These are phyloP conservation scores for Echeveria elegans DNA, from an alignment of 164 flowering plant species.

Conservation along the genomic window DNA sequence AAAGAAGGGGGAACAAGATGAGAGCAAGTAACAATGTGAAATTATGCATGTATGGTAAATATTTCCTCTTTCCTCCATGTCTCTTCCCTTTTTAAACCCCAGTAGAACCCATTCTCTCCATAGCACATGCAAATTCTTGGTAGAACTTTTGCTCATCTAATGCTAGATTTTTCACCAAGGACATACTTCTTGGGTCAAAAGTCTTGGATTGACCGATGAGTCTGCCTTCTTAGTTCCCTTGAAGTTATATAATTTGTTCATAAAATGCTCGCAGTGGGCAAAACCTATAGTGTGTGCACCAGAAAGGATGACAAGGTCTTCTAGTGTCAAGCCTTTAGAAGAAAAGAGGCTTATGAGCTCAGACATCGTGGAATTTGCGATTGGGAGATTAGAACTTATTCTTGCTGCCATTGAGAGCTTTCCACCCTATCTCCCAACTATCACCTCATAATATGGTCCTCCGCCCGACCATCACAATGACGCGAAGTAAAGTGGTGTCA, in stretches of 20 bases:
- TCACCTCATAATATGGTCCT: slow-evolving; percentile 79
- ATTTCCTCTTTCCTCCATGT: slow-evolving; percentile 70
- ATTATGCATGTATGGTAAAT: slow-evolving; percentile 25
- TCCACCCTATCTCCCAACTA: slow-evolving; percentile 86
- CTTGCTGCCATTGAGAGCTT: slow-evolving; percentile 48
- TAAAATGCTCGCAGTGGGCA: slow-evolving; percentile 61
- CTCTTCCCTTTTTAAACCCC: slow-evolving; percentile 60
- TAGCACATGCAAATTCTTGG: slow-evolving; percentile 56
- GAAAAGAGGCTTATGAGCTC: slow-evolving; percentile 53
- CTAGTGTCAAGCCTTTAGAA: slow-evolving; percentile 55
- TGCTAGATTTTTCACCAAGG: slow-evolving; percentile 43
- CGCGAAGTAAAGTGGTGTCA: too few relatives aligned
- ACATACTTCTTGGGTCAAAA: slow-evolving; percentile 16
- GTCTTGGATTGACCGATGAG: slow-evolving; percentile 56
- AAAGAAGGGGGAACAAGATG: neutral
- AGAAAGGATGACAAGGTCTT: slow-evolving; percentile 78
- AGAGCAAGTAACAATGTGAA: neutral
- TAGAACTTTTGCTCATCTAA: slow-evolving; percentile 61
- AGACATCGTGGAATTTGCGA: slow-evolving; percentile 54
- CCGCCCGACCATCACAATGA: slow-evolving; percentile 47
- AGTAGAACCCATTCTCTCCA: slow-evolving; percentile 81
- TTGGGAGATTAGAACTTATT: slow-evolving; percentile 52
- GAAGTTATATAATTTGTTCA: slow-evolving; percentile 46
- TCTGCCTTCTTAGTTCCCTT: slow-evolving; percentile 47
- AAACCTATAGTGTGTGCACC: slow-evolving; percentile 94